Conservation (phyloP, 805 yeast species). For the Candida awuae region DNA sequence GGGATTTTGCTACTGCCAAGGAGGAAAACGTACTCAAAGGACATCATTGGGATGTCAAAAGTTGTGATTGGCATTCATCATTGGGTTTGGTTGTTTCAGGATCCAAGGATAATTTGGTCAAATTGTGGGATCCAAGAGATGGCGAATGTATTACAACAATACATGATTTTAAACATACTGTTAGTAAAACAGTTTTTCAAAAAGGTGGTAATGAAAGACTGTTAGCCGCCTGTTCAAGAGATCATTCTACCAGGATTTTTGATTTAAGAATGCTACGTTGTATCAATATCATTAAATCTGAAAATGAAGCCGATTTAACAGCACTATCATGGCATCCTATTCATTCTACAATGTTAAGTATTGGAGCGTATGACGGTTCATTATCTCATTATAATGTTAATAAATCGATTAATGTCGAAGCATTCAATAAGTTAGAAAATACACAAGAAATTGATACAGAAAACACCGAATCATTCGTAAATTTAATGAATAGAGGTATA, state of each 20-base stretch:
- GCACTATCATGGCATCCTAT: slow-evolving; percentile 90
- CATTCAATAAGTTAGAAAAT: background rate
- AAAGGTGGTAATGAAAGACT: slow-evolving; percentile 57
- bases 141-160: slow-evolving; percentile 68
- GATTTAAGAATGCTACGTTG: slow-evolving; percentile 84
- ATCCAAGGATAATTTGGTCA: slow-evolving; percentile 88
- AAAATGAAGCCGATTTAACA: slow-evolving; percentile 71
- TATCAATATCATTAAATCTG: slow-evolving; percentile 58
- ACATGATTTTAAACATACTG: slow-evolving; percentile 90
- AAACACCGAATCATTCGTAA: too few relatives aligned
- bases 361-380: slow-evolving; percentile 88
- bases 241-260: slow-evolving; percentile 77
- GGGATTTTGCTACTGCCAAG: slow-evolving; percentile 86
- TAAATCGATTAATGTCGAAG: slow-evolving; percentile 31
- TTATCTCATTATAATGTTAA: slow-evolving; percentile 69
- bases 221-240: slow-evolving; percentile 82
- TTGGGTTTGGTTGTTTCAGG: slow-evolving; percentile 86
- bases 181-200: slow-evolving; percentile 80
- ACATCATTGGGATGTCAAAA: slow-evolving; percentile 98
- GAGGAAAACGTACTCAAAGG: slow-evolving; percentile 79
- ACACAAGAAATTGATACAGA: background rate
- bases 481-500: slow-evolving; percentile 3
- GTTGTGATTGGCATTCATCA: slow-evolving; percentile 93
- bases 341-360: slow-evolving; percentile 68
- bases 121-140: slow-evolving; percentile 93